Conservation (phyloP, 2,329 filamentous ascomycete species). For the Rhexocercosporidium sp. region DNA sequence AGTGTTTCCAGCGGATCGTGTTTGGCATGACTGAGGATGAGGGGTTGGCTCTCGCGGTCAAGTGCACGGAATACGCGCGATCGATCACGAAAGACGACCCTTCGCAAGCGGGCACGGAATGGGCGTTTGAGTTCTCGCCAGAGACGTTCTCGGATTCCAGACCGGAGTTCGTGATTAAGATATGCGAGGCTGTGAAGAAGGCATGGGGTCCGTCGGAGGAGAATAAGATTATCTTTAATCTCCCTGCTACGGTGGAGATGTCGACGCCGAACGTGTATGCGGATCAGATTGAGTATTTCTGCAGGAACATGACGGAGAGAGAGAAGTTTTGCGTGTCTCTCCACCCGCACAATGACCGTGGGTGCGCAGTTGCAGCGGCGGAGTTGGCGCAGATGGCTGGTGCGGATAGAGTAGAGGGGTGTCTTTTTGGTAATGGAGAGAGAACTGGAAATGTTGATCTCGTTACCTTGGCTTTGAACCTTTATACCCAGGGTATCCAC, state of each 20-base stretch:
- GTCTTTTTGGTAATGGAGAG: constrained; percentile 93
- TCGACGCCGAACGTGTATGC: constrained; percentile 94
- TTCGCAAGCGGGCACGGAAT: constrained; percentile 61
- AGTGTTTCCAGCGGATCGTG: constrained; percentile 90
- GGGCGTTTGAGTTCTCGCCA: constrained; percentile 83
- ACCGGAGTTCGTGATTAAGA: constrained; percentile 78
- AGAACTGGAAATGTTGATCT: constrained; percentile 95
- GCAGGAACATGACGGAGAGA: constrained; percentile 79
- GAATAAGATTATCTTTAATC: constrained; percentile 92
- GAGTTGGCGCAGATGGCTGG: constrained; percentile 97
- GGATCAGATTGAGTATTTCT: constrained; percentile 97
- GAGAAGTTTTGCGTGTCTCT: constrained; percentile 89
- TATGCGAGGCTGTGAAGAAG: constrained; percentile 92
- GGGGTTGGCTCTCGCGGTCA: constrained; percentile 79
- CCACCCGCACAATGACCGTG: constrained; percentile 94
- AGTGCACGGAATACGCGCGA: constrained; percentile 84
- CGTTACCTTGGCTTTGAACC: constrained; percentile 88
- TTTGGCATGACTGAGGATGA: constrained; percentile 88
- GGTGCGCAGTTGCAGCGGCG: constrained; percentile 86
- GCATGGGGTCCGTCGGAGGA: constrained; percentile 85
- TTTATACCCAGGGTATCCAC: constrained; percentile 91
- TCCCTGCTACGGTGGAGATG: constrained; percentile 96
- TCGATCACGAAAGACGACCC: constrained; percentile 86
- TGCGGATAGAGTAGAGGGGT: constrained; percentile 92
- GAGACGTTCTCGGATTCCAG: constrained; percentile 91